Evolutionary conservation across 2,329 filamentous ascomycete species (phyloP), one percentile per base, ranked within the genome.

Genomic region (Apiospora marii): DNA sequence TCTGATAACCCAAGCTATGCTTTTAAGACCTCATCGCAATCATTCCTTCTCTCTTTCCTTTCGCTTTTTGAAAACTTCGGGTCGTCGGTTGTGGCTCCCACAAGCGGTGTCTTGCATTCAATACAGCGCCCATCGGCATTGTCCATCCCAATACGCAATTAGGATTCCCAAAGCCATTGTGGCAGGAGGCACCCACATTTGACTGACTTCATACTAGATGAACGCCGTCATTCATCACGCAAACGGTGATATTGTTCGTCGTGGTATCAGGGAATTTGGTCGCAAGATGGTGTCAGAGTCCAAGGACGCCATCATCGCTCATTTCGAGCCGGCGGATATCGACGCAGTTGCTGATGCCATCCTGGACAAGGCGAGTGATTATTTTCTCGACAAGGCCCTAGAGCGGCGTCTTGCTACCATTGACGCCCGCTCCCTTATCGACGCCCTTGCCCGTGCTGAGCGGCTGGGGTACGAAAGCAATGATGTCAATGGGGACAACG

Each of bases 371-470:
- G 85, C 83, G 19, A 87, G 87, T 74, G 79, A 86, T 44, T 72
- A 74, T 0, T 89, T 91, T 71, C 82, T 90, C 1, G 88, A 90
- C 76, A 84, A 82, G 71, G 87, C 85, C 4, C 77, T 91, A n/a
- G 85, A 86, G 24, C 82, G 80, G 71, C 86, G 89, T 0, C 81
- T 91, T 4, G 82, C 83, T 67, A 88, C 87, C 1, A 90, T 91
- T 70, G 84, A 85, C 13, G 88, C 87, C 0, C 84, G 87, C 37
- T 83, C 85, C 19, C 83, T 91, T 3, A 86, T 91, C 70, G 90
- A 90, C 72, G 87, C 88, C 19, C 83, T 91, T 27, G 88, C 88
- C 1, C 83, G 85, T 48, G 88, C 88, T 1, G 87, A 89, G 75
- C 87, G 89, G 2, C 83, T 91, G 0, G 89, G 89, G 2, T 91